Conservation (phyloP, 495 filamentous ascomycete genomes). For the Aspergillus conjunctus region DNA sequence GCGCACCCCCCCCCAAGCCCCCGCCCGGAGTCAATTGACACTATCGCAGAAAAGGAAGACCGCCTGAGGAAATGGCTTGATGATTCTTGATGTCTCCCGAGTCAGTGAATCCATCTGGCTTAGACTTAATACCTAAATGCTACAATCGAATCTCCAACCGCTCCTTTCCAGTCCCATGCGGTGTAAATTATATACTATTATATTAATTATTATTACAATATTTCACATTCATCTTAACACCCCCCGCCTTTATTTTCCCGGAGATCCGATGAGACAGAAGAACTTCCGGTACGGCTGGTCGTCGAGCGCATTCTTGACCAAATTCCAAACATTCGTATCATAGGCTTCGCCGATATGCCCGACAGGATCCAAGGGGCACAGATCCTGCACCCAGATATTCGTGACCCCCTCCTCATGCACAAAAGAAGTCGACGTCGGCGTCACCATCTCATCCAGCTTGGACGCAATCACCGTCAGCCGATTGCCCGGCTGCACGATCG, state of each 20-base stretch:
- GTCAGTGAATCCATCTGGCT: neutral
- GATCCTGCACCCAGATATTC: slow-evolving; percentile 51
- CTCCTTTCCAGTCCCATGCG: too few species aligned
- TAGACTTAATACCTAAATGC: neutral
- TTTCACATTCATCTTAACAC: neutral
- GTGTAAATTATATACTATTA: neutral
- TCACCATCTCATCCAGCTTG: slow-evolving; percentile 50
- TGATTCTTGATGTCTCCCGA: neutral
- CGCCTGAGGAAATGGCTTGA: neutral
- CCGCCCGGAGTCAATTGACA: neutral
- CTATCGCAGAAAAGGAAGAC: slow-evolving; percentile 1
- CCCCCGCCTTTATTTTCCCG: slow-evolving; percentile 31
- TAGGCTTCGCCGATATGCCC: slow-evolving; percentile 57
- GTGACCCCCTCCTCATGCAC: slow-evolving; percentile 49
- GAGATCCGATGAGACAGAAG: slow-evolving; percentile 40
- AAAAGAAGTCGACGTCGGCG: slow-evolving; percentile 44
- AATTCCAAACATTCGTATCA: slow-evolving; percentile 57
- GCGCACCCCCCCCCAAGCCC: neutral
- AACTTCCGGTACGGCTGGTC: slow-evolving; percentile 39
- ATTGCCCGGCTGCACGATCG: slow-evolving; percentile 53
- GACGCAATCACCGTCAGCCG: slow-evolving; percentile 53
- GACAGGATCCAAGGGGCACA: slow-evolving; percentile 48
- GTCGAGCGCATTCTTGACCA: slow-evolving; percentile 55
- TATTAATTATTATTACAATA: neutral
- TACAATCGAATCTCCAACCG: too few species aligned